Evolutionary conservation across 331 rosid genomes (phyloP), one percentile per base, ranked within the genome.

Genomic region (Pyracantha coccinea): DNA sequence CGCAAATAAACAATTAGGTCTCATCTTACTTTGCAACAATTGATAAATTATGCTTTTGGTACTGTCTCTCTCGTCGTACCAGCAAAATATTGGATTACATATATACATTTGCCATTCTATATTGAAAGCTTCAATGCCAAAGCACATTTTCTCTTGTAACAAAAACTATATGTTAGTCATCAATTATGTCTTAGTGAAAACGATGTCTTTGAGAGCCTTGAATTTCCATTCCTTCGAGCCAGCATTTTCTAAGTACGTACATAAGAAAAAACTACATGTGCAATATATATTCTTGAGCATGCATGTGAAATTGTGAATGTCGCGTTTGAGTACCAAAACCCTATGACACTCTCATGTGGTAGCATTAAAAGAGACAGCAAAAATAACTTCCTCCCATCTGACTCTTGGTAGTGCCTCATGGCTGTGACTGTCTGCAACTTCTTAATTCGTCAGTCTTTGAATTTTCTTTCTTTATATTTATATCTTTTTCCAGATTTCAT

Each of bases 301-400:
- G 45, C n/a, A 16, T 50, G 55, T 50, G 45, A 35, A 35, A 35
- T 35, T 35, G 77, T 80, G 83, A 80, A 32, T 75, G 77, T 35
- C 67, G 27, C 68, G 3, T 35, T 60, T 35, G 50, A 77, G 75
- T 68, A 60, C 63, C 75, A 47, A 76, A 80, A 38, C 28, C 63
- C 63, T 62, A 63, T 69, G 83, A 62, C 83, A 68, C 62, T 31
- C 50, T 75, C 83, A 80, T 74, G 83, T 80, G 79, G 80, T 52
- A 33, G 83, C 80, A 80, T 80, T 80, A 7, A 80, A 68, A 57
- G 69, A 66, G 61, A 74, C 71, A 28, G 17, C 77, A 52, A 78
- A 77, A 53, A 24, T 29, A 45, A 23, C 47, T 55, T 17, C 16
- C 24, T 67, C 24, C 9, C 20, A 27, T 58, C 62, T 59, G 70